Evolutionary conservation across 495 filamentous ascomycete genomes (phyloP).

Genomic region (Tuber microsphaerosporum): DNA sequence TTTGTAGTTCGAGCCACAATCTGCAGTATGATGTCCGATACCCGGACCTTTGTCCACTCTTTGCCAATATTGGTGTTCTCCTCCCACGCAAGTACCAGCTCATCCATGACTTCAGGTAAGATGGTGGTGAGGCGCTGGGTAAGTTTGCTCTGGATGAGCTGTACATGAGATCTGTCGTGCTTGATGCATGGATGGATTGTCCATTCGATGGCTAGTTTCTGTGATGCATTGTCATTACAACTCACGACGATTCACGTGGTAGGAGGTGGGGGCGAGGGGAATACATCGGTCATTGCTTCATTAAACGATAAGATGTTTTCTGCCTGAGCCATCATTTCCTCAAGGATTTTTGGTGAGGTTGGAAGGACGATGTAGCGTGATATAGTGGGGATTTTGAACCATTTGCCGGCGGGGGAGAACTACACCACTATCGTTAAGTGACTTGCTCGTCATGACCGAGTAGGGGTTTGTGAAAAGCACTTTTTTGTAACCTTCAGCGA

Average conservation of each 20-base stretch:
- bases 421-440: constrained; percentile 3
- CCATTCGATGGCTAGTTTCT: constrained; percentile 25
- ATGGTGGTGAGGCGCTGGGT: constrained; percentile 32
- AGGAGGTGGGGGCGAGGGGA: not conserved
- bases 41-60: constrained; percentile 28
- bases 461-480: constrained; percentile 3
- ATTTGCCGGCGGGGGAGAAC: constrained; percentile 7
- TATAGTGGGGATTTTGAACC: constrained; percentile 34
- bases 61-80: constrained; percentile 30
- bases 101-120: constrained; percentile 32
- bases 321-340: constrained; percentile 23
- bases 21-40: constrained; percentile 31
- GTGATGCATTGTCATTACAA: not conserved
- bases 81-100: constrained; percentile 29
- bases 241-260: not conserved
- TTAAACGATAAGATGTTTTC: constrained; percentile 32
- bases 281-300: constrained; percentile 16
- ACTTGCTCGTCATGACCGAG: not conserved
- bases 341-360: constrained; percentile 27
- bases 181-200: constrained; percentile 23
- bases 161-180: constrained; percentile 24
- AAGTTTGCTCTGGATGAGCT: constrained; percentile 30
- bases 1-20: constrained; percentile 28
- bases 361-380: constrained; percentile 30
- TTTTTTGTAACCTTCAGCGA: constrained; percentile 34